Percentiles rank a stretch among this genome's conserved stretches.
Evolutionary conservation across 495 filamentous ascomycete genomes (phyloP).

Genomic region (Achaetomiella virescens): DNA sequence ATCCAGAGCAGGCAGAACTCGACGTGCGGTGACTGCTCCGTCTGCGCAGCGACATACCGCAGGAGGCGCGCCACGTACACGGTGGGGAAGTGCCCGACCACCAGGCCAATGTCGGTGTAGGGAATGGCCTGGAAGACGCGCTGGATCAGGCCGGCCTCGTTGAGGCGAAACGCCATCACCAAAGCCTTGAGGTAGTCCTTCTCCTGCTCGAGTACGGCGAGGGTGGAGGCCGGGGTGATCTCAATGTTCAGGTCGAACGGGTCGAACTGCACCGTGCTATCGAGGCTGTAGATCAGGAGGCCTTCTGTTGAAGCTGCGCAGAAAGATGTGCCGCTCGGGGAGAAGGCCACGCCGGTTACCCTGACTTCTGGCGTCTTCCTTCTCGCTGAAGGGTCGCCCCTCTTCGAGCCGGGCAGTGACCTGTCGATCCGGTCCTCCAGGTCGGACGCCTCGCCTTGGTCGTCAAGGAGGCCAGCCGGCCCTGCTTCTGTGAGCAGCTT

Average conservation of each 20-base stretch:
- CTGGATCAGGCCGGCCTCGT: slow-evolving; percentile 68
- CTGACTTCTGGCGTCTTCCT: slow-evolving; percentile 74
- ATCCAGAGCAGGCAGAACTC: slow-evolving; percentile 94
- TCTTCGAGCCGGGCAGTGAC: slow-evolving; percentile 79
- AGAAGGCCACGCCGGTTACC: slow-evolving; percentile 80
- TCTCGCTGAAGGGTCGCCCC: slow-evolving; percentile 71
- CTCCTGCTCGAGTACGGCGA: slow-evolving; percentile 65
- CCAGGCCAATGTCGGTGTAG: slow-evolving; percentile 63
- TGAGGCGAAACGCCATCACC: slow-evolving; percentile 94
- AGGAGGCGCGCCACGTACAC: slow-evolving; percentile 82
- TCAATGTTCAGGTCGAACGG: slow-evolving; percentile 93
- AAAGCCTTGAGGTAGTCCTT: slow-evolving; percentile 84
- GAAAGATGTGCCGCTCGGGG: slow-evolving; percentile 81
- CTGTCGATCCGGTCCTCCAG: slow-evolving; percentile 76
- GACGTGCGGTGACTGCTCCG: slow-evolving; percentile 85
- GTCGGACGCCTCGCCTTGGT: slow-evolving; percentile 82
- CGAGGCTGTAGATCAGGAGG: slow-evolving; percentile 83
- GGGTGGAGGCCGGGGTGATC: slow-evolving; percentile 76
- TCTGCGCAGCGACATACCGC: slow-evolving; percentile 76
- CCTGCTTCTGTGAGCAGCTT: slow-evolving; percentile 85
- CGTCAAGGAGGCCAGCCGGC: slow-evolving; percentile 72
- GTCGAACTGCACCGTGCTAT: slow-evolving; percentile 76
- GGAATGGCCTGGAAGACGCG: slow-evolving; percentile 82
- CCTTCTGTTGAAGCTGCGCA: slow-evolving; percentile 95
- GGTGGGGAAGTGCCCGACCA: slow-evolving; percentile 70